Evolutionary conservation across 164 flowering plant species (phyloP), one percentile per base, ranked within the genome.

Genomic region (Dillenia suffruticosa): DNA sequence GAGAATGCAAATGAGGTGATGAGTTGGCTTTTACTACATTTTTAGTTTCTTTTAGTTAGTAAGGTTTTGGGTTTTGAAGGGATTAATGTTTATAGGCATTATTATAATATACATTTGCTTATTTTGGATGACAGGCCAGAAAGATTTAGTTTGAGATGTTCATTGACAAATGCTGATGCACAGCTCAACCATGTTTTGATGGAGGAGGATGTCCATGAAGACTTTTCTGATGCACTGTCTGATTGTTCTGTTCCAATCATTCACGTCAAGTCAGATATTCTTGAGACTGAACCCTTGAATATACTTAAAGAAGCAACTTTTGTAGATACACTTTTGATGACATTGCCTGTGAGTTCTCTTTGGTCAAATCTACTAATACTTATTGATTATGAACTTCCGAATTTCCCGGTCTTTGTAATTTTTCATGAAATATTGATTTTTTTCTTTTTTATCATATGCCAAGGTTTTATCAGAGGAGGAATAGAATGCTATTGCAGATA

Each of bases 401-500:
- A n/a, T n/a, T n/a, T n/a, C n/a, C n/a, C n/a, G n/a, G n/a, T n/a
- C n/a, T n/a, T n/a, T n/a, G n/a, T n/a, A n/a, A n/a, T n/a, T n/a
- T n/a, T n/a, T n/a, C n/a, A n/a, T n/a, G n/a, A n/a, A n/a, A n/a
- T n/a, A n/a, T 46, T 12, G 12, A 3, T 17, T 44, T 52, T 51
- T 56, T 5, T 53, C 43, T 61, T 15, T 9, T 45, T 49, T 12
- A n/a, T 22, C 40, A 44, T 59, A 5, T 32, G 40, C 40, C 40
- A 32, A 94, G 99, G 97, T 94, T 63, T 69, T 94, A 49, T 69
- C 97, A 5, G 87, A 80, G 77, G 92, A 86, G 71, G 92, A 94
- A 75, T 97, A 94, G 64, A 75, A 76, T 67, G 74, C 78, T 51
- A 75, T 94, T 56, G 96, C 95, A 47, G 89, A 97, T 47, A 82